Percentiles rank a stretch among this genome's conserved stretches.
Evolutionary conservation across 129 eudicot genomes (phyloP).

Genomic region (Artemisia annua): DNA sequence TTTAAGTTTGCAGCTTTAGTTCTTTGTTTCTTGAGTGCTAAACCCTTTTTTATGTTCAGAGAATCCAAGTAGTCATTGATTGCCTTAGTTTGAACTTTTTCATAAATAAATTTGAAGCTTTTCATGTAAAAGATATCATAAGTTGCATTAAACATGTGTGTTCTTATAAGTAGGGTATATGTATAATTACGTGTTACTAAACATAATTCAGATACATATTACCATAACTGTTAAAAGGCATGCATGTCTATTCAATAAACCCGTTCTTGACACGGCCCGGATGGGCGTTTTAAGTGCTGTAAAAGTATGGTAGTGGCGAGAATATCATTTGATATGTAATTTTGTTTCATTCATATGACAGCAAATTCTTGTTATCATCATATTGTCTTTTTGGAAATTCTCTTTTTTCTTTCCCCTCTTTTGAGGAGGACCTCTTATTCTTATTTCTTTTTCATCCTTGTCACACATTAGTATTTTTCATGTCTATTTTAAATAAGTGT

Average conservation of each 20-base stretch:
- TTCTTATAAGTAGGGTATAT: no score
- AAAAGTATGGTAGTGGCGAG: slow-evolving; percentile 15
- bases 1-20: not conserved
- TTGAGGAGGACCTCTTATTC: slow-evolving; percentile 15
- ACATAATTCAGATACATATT: not conserved
- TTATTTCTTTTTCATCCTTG: slow-evolving; percentile 12
- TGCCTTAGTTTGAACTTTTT: not conserved
- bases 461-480: not conserved
- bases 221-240: no score
- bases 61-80: no score
- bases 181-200: not conserved
- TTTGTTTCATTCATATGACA: slow-evolving; percentile 29
- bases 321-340: slow-evolving; percentile 21
- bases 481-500: not conserved
- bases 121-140: no score
- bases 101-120: no score
- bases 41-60: no score
- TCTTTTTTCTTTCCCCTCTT: slow-evolving; percentile 21
- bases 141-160: not conserved
- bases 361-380: slow-evolving; percentile 36
- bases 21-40: slow-evolving; percentile 1
- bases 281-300: no score
- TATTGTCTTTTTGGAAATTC: slow-evolving; percentile 10
- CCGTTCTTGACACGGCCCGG: no score
- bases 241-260: no score